A percentile compares a stretch with the other conserved stretches of the same genome.
These are phyloP conservation scores for Citropsis articulata DNA, from an alignment of 345 rosid species.

Conservation along the genomic window DNA sequence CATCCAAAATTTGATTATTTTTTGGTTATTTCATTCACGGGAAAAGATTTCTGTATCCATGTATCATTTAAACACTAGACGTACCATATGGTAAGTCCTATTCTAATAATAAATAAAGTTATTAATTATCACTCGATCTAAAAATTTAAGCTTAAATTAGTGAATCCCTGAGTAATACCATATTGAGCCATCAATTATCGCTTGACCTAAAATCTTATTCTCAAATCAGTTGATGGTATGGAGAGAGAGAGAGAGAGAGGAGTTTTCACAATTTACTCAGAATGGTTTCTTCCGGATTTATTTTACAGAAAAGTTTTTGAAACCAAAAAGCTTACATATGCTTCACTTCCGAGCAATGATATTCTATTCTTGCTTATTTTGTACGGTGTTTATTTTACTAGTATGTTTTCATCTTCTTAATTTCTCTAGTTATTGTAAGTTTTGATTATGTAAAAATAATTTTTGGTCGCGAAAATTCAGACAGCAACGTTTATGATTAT, in stretches of 20 bases:
- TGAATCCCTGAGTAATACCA: too few species aligned
- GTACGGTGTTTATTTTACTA: background rate
- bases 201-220: too few species aligned
- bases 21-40: too few species aligned
- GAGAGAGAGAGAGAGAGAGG: too few species aligned
- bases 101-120: too few species aligned
- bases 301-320: background rate
- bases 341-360: background rate
- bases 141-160: too few species aligned
- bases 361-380: background rate
- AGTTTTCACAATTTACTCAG: background rate
- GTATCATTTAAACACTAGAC: background rate
- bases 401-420: background rate
- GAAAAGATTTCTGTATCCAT: background rate
- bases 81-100: too few species aligned
- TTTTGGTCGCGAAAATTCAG: conserved; percentile 4
- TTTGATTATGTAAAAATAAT: background rate
- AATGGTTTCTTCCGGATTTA: too few species aligned
- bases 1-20: too few species aligned
- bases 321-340: background rate
- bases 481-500: conserved; percentile 16
- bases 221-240: too few species aligned
- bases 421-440: background rate
- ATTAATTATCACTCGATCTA: background rate
- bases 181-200: too few species aligned